A percentile compares a stretch with the other conserved stretches of the same genome.
phyloP scores from a whole-genome alignment of 345 rosid species.

The Gossypioides kirkii region DNA sequence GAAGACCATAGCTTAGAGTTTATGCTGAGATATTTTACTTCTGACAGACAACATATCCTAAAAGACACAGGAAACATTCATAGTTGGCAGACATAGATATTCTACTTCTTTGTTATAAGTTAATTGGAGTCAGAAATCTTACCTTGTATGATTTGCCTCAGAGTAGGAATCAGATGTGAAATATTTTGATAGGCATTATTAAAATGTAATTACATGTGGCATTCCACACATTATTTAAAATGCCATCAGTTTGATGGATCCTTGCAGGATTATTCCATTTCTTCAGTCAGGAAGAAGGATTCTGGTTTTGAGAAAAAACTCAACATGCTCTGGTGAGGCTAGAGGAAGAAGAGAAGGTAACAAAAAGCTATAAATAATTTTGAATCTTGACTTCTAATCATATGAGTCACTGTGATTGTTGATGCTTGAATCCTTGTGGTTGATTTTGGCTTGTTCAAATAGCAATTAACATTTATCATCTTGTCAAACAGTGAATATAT shows the following conservation, averaged over 20 bases:
- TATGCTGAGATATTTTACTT: not conserved
- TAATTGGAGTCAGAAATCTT: not conserved
- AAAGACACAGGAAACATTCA: conserved; percentile 3
- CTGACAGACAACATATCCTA: not conserved
- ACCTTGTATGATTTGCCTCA: conserved; percentile 4
- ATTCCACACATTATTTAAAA: not conserved
- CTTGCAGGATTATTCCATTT: conserved; percentile 53
- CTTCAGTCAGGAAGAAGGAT: conserved; percentile 57
- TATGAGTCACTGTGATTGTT: not conserved
- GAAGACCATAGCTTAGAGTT: not conserved
- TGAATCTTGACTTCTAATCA: not conserved
- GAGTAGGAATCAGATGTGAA: not conserved
- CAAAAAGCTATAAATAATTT: conserved; percentile 1
- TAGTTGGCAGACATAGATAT: not conserved
- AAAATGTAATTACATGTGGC: conserved; percentile 1
- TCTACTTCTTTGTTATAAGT: not conserved
- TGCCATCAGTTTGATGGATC: conserved; percentile 7
- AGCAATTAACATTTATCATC: not conserved
- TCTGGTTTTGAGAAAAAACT: conserved; percentile 36
- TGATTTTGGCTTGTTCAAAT: no score
- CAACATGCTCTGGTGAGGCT: conserved; percentile 25
- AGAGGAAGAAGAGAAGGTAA: conserved; percentile 49
- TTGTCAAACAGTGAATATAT: not conserved
- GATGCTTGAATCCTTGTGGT: no score
- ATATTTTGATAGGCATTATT: not conserved